These are phyloP conservation scores for Xanthoceras sorbifolium DNA, from an alignment of 345 rosid species.

Conservation along the genomic window DNA sequence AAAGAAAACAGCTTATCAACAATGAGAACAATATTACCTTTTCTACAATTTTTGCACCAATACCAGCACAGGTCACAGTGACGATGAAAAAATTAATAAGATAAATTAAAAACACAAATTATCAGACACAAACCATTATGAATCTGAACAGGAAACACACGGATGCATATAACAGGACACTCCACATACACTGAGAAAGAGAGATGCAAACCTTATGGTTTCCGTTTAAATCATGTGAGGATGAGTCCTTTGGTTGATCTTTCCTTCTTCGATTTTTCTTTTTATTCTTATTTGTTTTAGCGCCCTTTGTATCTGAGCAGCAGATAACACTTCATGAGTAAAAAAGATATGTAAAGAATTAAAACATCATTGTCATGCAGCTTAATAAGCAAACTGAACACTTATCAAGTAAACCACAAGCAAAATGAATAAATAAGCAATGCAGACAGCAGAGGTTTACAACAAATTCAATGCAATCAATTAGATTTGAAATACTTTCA, in stretches of 20 bases:
- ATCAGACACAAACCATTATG: background rate
- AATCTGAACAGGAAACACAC: background rate
- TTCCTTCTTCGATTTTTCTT: conserved; percentile 61
- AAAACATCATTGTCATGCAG: background rate
- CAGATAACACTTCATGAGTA: conserved; percentile 9
- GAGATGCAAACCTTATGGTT: conserved; percentile 36
- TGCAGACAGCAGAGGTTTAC: background rate
- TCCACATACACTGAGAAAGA: conserved; percentile 1
- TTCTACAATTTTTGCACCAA: background rate
- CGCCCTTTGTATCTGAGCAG: conserved; percentile 53
- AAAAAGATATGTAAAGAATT: background rate
- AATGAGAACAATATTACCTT: background rate
- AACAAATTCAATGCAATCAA: background rate
- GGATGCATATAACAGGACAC: background rate
- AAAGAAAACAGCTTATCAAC: conserved; percentile 11
- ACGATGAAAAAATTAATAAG: background rate
- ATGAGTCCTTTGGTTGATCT: conserved; percentile 46
- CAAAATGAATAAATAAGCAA: background rate
- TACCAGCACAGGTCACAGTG: conserved; percentile 9
- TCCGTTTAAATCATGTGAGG: conserved; percentile 31
- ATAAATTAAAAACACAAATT: background rate
- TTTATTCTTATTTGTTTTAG: conserved; percentile 43
- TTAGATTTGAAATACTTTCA: background rate
- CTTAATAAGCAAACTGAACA: background rate
- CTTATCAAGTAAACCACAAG: background rate